Conservation (phyloP, 352 stramenopile species). For the Phytophthora cryptogea region DNA sequence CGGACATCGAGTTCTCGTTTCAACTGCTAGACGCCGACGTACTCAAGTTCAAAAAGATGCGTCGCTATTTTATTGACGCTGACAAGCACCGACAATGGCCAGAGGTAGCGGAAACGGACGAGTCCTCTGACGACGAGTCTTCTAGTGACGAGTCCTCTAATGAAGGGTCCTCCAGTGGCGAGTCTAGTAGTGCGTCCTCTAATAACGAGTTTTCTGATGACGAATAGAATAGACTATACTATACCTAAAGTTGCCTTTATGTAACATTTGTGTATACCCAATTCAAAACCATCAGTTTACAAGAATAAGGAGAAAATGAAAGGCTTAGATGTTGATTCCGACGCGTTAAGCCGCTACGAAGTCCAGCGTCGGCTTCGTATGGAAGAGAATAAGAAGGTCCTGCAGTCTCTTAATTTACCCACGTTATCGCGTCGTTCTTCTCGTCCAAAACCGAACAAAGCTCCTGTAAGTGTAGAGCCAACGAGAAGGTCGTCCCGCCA, state of each 20-base stretch:
- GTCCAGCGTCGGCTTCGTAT: constrained; percentile 24
- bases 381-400: constrained; percentile 25
- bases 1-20: constrained; percentile 61
- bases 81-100: not conserved
- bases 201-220: no score
- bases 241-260: not conserved
- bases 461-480: constrained; percentile 13
- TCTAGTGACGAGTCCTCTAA: no score
- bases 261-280: constrained; percentile 5
- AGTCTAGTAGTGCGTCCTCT: no score
- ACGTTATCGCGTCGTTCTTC: constrained; percentile 1
- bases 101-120: not conserved
- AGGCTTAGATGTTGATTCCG: not conserved
- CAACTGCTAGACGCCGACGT: constrained; percentile 57
- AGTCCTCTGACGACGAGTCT: no score
- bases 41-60: constrained; percentile 34
- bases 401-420: constrained; percentile 21
- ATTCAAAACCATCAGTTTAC: constrained; percentile 10
- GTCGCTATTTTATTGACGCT: not conserved
- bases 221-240: no score
- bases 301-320: constrained; percentile 6
- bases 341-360: constrained; percentile 17
- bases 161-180: no score
- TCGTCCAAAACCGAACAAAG: constrained; percentile 7
- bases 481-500: constrained; percentile 46